Percentiles rank a stretch among this genome's conserved stretches.
Evolutionary conservation across 441 rosid genomes (phyloP).

Genomic region (Eutrema salsugineum): DNA sequence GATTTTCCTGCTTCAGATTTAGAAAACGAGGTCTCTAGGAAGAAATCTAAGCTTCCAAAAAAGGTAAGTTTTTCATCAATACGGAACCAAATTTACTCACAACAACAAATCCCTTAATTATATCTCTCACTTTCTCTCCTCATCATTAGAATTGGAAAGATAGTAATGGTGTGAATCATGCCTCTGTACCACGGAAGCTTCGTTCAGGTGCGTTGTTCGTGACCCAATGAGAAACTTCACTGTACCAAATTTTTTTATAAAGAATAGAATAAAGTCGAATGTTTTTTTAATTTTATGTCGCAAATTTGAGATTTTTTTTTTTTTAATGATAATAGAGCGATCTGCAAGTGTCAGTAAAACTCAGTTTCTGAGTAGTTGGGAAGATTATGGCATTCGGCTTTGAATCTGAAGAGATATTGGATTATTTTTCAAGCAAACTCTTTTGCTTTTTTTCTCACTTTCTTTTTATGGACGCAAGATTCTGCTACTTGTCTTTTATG

Average conservation of each 20-base stretch:
- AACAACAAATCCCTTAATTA: not conserved
- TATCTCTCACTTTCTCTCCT: not conserved
- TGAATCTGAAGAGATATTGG: conserved; percentile 39
- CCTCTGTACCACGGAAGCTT: conserved; percentile 89
- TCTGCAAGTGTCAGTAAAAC: conserved; percentile 25
- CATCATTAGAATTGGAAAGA: conserved; percentile 43
- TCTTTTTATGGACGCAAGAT: conserved; percentile 57
- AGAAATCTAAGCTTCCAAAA: conserved; percentile 52
- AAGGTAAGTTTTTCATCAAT: conserved; percentile 42
- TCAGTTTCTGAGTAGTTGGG: conserved; percentile 41
- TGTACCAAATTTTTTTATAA: not conserved
- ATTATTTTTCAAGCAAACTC: conserved; percentile 62
- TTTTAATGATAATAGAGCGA: not conserved
- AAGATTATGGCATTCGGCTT: conserved; percentile 45
- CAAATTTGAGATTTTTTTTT: not conserved
- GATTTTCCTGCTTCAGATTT: conserved; percentile 28
- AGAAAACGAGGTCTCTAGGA: conserved; percentile 25
- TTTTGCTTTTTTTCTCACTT: conserved; percentile 46
- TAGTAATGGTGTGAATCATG: conserved; percentile 60
- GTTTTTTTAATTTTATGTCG: not conserved
- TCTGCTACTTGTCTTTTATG: conserved; percentile 38
- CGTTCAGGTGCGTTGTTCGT: conserved; percentile 77
- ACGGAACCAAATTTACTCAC: not conserved
- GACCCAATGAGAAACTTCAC: conserved; percentile 1
- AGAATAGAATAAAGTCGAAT: not conserved